Evolutionary conservation across 2,329 filamentous ascomycete species (phyloP).

Genomic region (Aotearoamyces nothofagi): DNA sequence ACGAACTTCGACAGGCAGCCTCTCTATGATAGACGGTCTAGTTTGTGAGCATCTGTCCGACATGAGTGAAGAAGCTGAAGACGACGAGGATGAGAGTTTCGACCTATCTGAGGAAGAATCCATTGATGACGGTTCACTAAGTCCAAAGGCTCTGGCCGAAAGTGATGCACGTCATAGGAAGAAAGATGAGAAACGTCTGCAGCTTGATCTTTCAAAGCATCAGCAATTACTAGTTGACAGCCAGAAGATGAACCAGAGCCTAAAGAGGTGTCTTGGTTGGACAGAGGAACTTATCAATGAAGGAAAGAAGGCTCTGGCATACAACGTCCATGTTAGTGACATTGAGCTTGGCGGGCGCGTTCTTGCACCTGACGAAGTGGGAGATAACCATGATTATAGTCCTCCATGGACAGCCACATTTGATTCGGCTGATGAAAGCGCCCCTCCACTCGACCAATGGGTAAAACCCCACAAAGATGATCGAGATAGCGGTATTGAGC

Average conservation of each 20-base stretch:
- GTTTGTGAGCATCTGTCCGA: slow-evolving; percentile 25
- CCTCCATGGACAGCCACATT: no score
- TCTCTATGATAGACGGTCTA: slow-evolving; percentile 27
- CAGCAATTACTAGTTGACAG: slow-evolving; percentile 78
- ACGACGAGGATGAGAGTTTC: slow-evolving; percentile 29
- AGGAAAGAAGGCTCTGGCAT: slow-evolving; percentile 73
- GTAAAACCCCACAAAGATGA: no score
- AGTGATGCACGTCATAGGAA: slow-evolving; percentile 40
- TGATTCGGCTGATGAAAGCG: no score
- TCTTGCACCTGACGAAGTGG: slow-evolving; percentile 52
- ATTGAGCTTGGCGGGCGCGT: slow-evolving; percentile 71
- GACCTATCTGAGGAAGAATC: slow-evolving; percentile 34
- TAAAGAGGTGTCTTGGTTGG: slow-evolving; percentile 78
- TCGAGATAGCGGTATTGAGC: slow-evolving; percentile 16
- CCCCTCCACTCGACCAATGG: no score
- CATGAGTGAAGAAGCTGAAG: slow-evolving; percentile 32
- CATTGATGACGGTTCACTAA: slow-evolving; percentile 18
- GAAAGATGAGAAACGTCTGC: slow-evolving; percentile 69
- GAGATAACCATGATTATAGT: slow-evolving; percentile 18
- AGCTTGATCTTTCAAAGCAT: slow-evolving; percentile 75
- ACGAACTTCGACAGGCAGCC: slow-evolving; percentile 26
- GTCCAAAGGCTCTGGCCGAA: slow-evolving; percentile 24
- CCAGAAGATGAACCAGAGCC: slow-evolving; percentile 88
- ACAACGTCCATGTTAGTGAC: slow-evolving; percentile 65
- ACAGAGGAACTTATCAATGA: slow-evolving; percentile 85